Percentiles rank a stretch among this genome's conserved stretches.
phyloP scores from a whole-genome alignment of 805 yeast genomes.

The Nakazawaea sp. region DNA sequence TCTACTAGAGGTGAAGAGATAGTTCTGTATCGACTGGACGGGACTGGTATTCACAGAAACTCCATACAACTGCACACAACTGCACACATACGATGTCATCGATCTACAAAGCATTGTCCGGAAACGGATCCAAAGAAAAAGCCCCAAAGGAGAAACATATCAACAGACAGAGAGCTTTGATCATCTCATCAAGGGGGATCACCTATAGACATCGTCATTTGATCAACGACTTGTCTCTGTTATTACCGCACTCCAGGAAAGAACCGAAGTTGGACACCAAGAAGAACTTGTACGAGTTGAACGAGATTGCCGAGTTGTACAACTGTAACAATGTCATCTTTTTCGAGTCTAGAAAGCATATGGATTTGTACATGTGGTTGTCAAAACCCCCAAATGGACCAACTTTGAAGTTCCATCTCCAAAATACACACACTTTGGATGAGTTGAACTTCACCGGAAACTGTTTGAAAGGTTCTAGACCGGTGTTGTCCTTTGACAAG shows the following conservation, averaged over 20 bases:
- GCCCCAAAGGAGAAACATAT: slow-evolving; percentile 47
- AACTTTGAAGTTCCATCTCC: slow-evolving; percentile 86
- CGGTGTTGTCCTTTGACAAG: slow-evolving; percentile 82
- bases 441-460: slow-evolving; percentile 96
- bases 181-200: slow-evolving; percentile 91
- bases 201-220: slow-evolving; percentile 94
- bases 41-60: no score
- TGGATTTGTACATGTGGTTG: slow-evolving; percentile 90
- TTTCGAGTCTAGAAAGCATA: slow-evolving; percentile 94
- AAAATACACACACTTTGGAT: slow-evolving; percentile 92
- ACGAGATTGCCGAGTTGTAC: slow-evolving; percentile 94
- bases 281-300: slow-evolving; percentile 78
- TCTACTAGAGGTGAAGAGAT: slow-evolving; percentile 6
- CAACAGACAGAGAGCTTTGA: slow-evolving; percentile 82
- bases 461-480: slow-evolving; percentile 92
- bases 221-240: slow-evolving; percentile 67
- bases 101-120: slow-evolving; percentile 55
- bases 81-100: slow-evolving; percentile 54
- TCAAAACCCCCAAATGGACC: slow-evolving; percentile 98
- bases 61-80: no score
- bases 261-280: slow-evolving; percentile 95
- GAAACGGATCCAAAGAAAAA: slow-evolving; percentile 26
- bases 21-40: no score
- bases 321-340: slow-evolving; percentile 93
- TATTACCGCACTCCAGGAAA: slow-evolving; percentile 92